phyloP scores from a whole-genome alignment of 805 yeast species.

The Saccharomyces paradoxus region DNA sequence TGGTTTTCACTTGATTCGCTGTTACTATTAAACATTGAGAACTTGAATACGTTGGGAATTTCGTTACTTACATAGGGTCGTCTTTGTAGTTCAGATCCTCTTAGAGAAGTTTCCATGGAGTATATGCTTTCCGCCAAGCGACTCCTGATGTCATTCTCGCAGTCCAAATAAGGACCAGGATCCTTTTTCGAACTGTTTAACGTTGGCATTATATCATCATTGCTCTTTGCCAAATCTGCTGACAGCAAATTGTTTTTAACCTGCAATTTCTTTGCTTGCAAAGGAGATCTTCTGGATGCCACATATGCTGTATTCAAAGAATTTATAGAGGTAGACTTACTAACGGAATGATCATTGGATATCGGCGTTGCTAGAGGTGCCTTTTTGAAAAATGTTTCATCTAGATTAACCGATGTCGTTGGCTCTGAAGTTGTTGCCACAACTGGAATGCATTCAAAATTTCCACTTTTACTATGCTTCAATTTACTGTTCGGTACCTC shows the following conservation, averaged over 20 bases:
- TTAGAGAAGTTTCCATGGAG: constrained; percentile 12
- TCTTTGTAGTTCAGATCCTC: constrained; percentile 1
- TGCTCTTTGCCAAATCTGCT: not conserved
- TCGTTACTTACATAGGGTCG: constrained; percentile 25
- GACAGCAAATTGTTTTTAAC: not conserved
- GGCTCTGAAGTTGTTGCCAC: constrained; percentile 6
- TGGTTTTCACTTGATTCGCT: not conserved
- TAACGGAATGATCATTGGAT: not conserved
- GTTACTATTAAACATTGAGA: not conserved
- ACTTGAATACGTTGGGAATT: constrained; percentile 21
- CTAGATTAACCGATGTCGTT: constrained; percentile 12
- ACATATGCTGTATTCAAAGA: not conserved
- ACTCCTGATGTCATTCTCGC: not conserved
- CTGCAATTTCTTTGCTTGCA: not conserved
- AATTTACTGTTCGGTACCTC: constrained; percentile 7
- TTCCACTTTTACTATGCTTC: constrained; percentile 16
- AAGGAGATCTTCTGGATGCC: not conserved
- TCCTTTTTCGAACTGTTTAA: not conserved
- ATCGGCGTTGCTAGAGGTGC: not conserved
- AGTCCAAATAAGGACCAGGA: not conserved
- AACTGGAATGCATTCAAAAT: not conserved
- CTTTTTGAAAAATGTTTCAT: constrained; percentile 7
- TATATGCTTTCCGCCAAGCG: constrained; percentile 16
- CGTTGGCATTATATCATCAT: not conserved
- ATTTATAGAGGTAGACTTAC: not conserved